Conservation (phyloP, 441 rosid species). For the Hypseocharis bilobata region DNA sequence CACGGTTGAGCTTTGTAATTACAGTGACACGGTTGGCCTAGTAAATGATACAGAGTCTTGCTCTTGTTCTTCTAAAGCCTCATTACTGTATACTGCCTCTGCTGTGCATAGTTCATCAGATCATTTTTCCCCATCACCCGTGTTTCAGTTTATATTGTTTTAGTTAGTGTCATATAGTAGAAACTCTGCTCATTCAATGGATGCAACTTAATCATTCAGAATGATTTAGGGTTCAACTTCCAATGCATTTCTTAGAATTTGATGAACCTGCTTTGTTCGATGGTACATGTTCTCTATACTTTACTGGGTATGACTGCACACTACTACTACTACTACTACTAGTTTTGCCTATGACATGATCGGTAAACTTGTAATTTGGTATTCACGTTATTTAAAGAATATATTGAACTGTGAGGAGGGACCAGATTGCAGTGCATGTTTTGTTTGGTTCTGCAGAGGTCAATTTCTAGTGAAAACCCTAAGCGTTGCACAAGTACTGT, state of each 20-base stretch:
- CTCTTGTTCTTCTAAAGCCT: slow-evolving; percentile 21
- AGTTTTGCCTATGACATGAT: too few species aligned
- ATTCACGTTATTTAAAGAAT: too few species aligned
- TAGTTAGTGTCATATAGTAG: not conserved
- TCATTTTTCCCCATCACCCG: not conserved
- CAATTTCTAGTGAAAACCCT: too few species aligned
- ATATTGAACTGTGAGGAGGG: too few species aligned
- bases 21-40: slow-evolving; percentile 7
- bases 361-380: too few species aligned
- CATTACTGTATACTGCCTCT: slow-evolving; percentile 14
- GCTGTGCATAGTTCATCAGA: slow-evolving; percentile 21
- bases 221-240: not conserved
- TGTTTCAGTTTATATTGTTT: not conserved
- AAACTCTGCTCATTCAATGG: not conserved
- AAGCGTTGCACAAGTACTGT: too few species aligned
- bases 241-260: not conserved
- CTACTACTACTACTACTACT: too few species aligned
- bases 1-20: slow-evolving; percentile 24
- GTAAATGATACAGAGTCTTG: slow-evolving; percentile 19
- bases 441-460: too few species aligned
- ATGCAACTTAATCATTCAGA: not conserved
- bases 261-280: not conserved
- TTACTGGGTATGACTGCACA: too few species aligned
- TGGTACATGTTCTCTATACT: too few species aligned
- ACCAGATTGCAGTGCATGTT: too few species aligned